Conservation (phyloP, 2,329 filamentous ascomycete genomes). For the Tetracladium maxilliforme region DNA sequence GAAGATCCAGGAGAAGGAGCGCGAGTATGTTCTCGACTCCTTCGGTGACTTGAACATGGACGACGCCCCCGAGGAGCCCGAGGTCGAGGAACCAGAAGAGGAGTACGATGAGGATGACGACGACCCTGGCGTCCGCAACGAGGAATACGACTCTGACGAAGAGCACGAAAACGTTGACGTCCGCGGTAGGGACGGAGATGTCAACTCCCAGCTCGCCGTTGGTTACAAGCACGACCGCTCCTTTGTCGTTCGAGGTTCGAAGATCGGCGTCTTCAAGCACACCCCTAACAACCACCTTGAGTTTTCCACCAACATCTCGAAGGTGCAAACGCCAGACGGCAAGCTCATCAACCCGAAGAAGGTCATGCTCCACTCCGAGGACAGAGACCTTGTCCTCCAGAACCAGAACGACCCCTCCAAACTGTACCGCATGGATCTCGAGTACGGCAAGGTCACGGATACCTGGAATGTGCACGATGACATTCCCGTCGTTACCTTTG, state of each 20-base stretch:
- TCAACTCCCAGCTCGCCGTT: constrained; percentile 88
- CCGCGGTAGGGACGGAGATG: constrained; percentile 58
- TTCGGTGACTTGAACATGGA: constrained; percentile 93
- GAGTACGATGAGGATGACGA: constrained; percentile 42
- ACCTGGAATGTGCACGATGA: constrained; percentile 98
- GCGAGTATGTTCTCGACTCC: constrained; percentile 87
- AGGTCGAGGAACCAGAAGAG: constrained; percentile 23
- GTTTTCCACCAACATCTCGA: constrained; percentile 94
- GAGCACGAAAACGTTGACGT: constrained; percentile 65
- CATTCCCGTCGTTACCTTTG: constrained; percentile 82
- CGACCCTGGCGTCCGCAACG: constrained; percentile 51
- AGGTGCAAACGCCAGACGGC: constrained; percentile 78
- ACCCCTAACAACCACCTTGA: constrained; percentile 83
- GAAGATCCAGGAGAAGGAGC: constrained; percentile 83
- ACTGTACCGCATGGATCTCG: constrained; percentile 92
- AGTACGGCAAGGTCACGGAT: constrained; percentile 94
- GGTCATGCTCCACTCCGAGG: constrained; percentile 88
- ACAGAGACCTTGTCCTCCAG: constrained; percentile 80
- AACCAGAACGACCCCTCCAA: constrained; percentile 71
- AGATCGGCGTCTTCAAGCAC: constrained; percentile 98
- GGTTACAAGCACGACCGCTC: constrained; percentile 95
- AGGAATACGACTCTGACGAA: constrained; percentile 62
- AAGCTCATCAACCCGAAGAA: constrained; percentile 88
- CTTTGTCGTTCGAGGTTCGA: constrained; percentile 90
- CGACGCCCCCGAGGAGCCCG: constrained; percentile 45